Base-by-base conservation (phyloP, 805 yeast species). In the Pichia insulana region DNA sequence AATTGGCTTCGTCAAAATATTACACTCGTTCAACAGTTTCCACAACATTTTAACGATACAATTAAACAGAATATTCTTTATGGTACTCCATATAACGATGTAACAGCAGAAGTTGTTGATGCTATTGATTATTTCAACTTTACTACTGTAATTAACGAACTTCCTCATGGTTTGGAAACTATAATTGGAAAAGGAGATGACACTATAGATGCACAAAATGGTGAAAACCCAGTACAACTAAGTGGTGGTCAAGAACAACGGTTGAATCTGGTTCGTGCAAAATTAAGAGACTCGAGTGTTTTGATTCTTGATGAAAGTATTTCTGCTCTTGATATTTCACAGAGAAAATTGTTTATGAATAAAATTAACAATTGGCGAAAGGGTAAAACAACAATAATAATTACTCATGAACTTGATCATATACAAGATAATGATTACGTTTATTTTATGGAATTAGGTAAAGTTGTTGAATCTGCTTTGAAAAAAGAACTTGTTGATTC, bases 211-310 rank as follows among this genome's bases (percentile, higher is more conserved):
- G 18, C 12, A 26, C 13, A 34, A 7, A 18, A n/a, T 7, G 27
- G n/a, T 10, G 27, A 37, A 12, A 18, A 34, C 2, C n/a, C 28
- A 2, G 54, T 70, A 3, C 53, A 68, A 2, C 63, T 90, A 8
- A 85, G 96, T 49, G 97, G 97, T 4, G 99, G 99, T 0, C 96
- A 92, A 58, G 74, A 71, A 43, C 98, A 92, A 61, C 67, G 89
- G 47, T 68, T 92, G 2, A 83, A 90, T 0, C 54, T 92, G 25
- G 96, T 97, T 0, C 69, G 97, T 42, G 97, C 97, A 0, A 69
- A 69, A 43, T 45, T 88, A 3, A 69, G 86, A 47, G 73, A 92
- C 53, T 61, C 94, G 0, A 85, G 89, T 0, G 71, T 92, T 5
- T 62, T 90, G 45, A 72, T 92, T 2, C 64, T 89, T 22, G 99